Percentiles rank a stretch among this genome's conserved stretches.
phyloP scores from a whole-genome alignment of 2,329 filamentous ascomycete genomes.

The Venturia effusa region DNA sequence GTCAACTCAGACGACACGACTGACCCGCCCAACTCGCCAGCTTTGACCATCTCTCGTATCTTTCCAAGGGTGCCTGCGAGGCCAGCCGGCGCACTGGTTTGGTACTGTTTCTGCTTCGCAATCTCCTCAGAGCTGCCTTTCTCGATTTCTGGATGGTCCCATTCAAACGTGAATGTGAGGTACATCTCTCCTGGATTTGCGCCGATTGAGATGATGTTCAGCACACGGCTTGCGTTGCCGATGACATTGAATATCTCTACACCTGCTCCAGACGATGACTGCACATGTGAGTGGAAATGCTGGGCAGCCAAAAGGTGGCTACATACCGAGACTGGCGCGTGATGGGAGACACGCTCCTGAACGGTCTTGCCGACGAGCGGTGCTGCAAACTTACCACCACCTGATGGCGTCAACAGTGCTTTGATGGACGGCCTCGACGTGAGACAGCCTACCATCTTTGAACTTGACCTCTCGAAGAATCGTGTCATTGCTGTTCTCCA shows the following conservation, averaged over 20 bases:
- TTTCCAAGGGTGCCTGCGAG: not conserved
- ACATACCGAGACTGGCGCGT: not conserved
- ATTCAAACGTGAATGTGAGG: not conserved
- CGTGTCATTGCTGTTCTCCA: not conserved
- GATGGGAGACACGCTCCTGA: not conserved
- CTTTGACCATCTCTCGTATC: not conserved
- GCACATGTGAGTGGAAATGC: not conserved
- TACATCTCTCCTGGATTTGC: not conserved
- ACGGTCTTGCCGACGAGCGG: not conserved
- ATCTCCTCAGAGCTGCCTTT: not conserved
- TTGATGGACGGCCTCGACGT: not conserved
- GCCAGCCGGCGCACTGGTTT: not conserved
- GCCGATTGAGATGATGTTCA: not conserved
- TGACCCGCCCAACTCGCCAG: not conserved
- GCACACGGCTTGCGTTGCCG: not conserved
- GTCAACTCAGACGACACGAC: not conserved
- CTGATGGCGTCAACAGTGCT: not conserved
- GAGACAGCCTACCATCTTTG: not conserved
- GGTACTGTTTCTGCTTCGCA: not conserved
- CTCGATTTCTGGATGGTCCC: not conserved
- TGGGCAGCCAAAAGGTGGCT: not conserved
- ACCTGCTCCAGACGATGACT: not conserved
- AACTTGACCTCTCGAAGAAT: not conserved
- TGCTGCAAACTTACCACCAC: not conserved
- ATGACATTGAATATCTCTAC: not conserved